Base-by-base conservation (phyloP, 805 yeast species). In the Maudiozyma serrabonitensis region DNA sequence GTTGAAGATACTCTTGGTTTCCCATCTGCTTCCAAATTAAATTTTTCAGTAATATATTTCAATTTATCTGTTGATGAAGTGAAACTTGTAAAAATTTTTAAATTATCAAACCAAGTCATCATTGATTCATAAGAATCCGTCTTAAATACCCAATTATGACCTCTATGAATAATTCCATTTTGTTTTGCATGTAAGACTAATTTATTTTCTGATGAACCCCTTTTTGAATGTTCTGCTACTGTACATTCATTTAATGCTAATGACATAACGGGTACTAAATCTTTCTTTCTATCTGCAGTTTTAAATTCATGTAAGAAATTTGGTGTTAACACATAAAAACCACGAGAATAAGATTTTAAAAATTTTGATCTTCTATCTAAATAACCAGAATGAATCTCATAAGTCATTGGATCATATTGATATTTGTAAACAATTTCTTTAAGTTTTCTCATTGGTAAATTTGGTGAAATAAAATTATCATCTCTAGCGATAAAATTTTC, bases 81-180 rank as follows among this genome's bases (percentile, higher is more conserved):
- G 51, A 84, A 71, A 15, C 75, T 67, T 2, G 93, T 84, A 56
- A 89, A 72, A 44, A 72, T 73, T 62, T 82, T 81, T 56, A 91
- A 73, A 61, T 86, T 95, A 55, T 78, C 78, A 66, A 78, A 87
- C 99, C 99, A 91, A 39, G 73, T 75, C 64, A 83, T 79, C 91
- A 89, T 87, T 32, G 76, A 67, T 41, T 82, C 84, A 58, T 84
- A 85, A 45, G 84, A 78, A 60, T 86, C 93, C n/a, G 95, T 83
- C 55, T 95, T 76, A 71, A 91, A 90, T n/a, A 90, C 93, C 87
- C 93, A 88, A 59, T 88, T 89, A 69, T 90, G 97, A 41, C 88
- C 87, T 60, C 87, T 75, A 53, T 81, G 83, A 54, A 87, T 74
- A 52, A 84, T 69, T 13, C 93, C 93, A 52, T 81, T 79, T 54